These are phyloP conservation scores for Noccaea caerulescens DNA, from an alignment of 345 rosid species.

Conservation along the genomic window DNA sequence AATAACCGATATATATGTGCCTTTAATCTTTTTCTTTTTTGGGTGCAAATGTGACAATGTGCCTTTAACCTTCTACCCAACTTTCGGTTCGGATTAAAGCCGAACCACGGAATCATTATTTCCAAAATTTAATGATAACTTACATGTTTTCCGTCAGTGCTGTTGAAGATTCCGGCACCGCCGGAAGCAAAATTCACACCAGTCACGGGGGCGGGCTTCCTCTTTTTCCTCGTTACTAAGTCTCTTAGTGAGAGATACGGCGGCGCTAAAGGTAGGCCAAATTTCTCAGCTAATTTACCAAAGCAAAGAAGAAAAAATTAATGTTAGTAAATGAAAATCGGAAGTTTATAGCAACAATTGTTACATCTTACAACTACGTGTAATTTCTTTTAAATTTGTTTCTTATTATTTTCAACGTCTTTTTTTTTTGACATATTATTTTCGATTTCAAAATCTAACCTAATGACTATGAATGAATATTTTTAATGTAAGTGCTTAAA, in stretches of 20 bases:
- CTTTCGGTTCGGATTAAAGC: not conserved
- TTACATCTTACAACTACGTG: not conserved
- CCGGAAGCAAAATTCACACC: conserved; percentile 75
- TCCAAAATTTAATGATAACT: conserved; percentile 9
- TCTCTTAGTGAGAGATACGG: conserved; percentile 57
- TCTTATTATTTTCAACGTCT: not conserved
- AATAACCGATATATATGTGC: not conserved
- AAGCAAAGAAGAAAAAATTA: too few species aligned
- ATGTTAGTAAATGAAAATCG: not conserved
- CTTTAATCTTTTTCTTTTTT: too few species aligned
- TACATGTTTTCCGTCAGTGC: conserved; percentile 53
- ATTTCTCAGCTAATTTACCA: conserved; percentile 55
- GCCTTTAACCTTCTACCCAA: conserved; percentile 32
- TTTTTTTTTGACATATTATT: too few species aligned
- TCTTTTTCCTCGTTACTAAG: conserved; percentile 1
- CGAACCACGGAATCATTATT: conserved; percentile 7
- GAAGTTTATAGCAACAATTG: not conserved
- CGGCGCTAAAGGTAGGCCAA: conserved; percentile 60
- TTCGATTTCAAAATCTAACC: not conserved
- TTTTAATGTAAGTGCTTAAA: not conserved
- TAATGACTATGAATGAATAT: not conserved
- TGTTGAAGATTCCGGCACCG: conserved; percentile 68
- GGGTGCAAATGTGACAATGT: not conserved
- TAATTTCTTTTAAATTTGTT: not conserved
- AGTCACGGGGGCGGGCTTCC: conserved; percentile 32